These are phyloP conservation scores for Penicillium longicatenatum DNA, from an alignment of 495 filamentous ascomycete species.

Conservation along the genomic window DNA sequence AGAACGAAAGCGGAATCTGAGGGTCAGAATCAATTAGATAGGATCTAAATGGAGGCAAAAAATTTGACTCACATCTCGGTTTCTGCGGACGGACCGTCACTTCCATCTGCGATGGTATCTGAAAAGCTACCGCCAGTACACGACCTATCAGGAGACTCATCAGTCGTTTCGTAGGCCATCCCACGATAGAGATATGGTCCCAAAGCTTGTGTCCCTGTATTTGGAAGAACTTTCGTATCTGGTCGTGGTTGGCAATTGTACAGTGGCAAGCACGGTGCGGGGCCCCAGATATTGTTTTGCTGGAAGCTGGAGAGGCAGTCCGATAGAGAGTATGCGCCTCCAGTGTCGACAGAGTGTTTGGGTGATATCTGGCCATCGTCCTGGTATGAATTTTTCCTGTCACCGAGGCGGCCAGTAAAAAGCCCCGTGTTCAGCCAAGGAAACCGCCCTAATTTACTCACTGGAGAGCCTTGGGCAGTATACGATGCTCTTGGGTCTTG, in stretches of 20 bases:
- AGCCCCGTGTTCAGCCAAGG: neutral
- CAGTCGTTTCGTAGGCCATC: neutral
- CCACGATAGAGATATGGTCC: neutral
- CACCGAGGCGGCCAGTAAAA: neutral
- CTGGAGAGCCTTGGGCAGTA: neutral
- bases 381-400: neutral
- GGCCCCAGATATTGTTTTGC: neutral
- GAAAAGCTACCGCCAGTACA: neutral
- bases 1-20: constrained; percentile 7
- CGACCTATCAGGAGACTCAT: neutral
- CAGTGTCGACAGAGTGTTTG: neutral
- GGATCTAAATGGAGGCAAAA: neutral
- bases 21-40: neutral
- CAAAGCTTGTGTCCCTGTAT: neutral
- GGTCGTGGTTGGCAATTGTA: neutral
- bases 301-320: neutral
- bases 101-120: neutral
- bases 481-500: neutral
- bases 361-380: neutral
- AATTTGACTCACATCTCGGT: neutral
- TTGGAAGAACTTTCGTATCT: neutral
- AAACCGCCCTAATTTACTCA: neutral
- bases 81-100: neutral
- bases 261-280: neutral
- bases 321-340: neutral